A percentile compares a stretch with the other conserved stretches of the same genome.
These are phyloP conservation scores for Daphne laureola DNA, from an alignment of 441 rosid species.

Conservation along the genomic window DNA sequence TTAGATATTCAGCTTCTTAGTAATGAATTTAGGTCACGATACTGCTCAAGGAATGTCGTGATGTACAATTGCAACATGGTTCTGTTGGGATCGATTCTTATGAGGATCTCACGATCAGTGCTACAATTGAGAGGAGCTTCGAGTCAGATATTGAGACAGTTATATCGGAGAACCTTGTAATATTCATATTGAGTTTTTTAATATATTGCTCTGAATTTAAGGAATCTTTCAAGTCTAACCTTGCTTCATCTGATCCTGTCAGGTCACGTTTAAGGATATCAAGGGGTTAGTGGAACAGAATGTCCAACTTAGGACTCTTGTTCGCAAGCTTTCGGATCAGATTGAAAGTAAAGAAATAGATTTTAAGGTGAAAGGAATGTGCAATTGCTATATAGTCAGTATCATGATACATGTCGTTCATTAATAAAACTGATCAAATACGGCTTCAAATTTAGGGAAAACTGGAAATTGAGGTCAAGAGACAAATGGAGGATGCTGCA, in stretches of 20 bases:
- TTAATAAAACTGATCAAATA: background rate
- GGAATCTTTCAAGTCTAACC: slow-evolving; percentile 5
- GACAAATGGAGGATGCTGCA: slow-evolving; percentile 75
- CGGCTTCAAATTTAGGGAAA: slow-evolving; percentile 44
- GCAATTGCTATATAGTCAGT: slow-evolving; percentile 8
- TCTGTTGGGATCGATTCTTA: slow-evolving; percentile 34
- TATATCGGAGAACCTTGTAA: slow-evolving; percentile 76
- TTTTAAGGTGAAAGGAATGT: slow-evolving; percentile 51
- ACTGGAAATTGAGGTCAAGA: slow-evolving; percentile 64
- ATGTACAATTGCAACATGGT: slow-evolving; percentile 89
- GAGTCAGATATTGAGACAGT: slow-evolving; percentile 67
- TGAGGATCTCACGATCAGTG: slow-evolving; percentile 28
- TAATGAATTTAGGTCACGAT: slow-evolving; percentile 56
- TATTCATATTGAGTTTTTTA: slow-evolving; percentile 7
- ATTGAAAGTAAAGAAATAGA: slow-evolving; percentile 64
- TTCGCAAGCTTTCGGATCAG: slow-evolving; percentile 78
- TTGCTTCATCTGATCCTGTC: slow-evolving; percentile 26
- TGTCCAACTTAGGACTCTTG: slow-evolving; percentile 88
- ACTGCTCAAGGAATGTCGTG: slow-evolving; percentile 95
- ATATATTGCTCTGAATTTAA: background rate
- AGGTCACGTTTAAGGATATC: slow-evolving; percentile 93
- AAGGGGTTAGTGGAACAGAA: slow-evolving; percentile 97
- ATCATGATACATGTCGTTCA: background rate
- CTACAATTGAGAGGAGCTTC: slow-evolving; percentile 39
- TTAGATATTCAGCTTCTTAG: no score